Evolutionary conservation across 495 filamentous ascomycete genomes (phyloP).

Genomic region (Oidiodendron maius): DNA sequence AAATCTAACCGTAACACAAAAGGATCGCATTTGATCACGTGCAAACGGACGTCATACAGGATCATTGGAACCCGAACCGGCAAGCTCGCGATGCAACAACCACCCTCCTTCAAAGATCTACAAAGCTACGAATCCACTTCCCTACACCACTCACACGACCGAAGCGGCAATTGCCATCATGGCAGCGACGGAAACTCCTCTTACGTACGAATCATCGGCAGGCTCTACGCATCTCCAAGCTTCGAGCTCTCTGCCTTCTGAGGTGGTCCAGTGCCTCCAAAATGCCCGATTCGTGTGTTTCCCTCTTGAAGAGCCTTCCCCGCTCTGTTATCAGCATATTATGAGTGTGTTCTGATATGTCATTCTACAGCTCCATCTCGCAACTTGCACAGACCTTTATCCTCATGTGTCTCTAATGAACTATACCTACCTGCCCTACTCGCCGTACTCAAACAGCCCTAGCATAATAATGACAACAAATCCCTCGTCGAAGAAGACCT

Average conservation of each 20-base stretch:
- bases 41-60: no score
- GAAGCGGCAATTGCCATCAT: neutral
- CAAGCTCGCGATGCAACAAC: no score
- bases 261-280: conserved; percentile 85
- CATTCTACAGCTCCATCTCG: conserved; percentile 74
- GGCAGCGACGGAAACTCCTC: conserved; percentile 31
- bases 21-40: no score
- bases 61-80: no score
- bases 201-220: conserved; percentile 70
- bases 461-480: conserved; percentile 94
- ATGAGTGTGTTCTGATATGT: neutral
- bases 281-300: conserved; percentile 84
- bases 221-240: conserved; percentile 64
- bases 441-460: conserved; percentile 65
- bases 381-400: conserved; percentile 73
- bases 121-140: no score
- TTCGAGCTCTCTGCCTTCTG: conserved; percentile 54
- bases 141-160: no score
- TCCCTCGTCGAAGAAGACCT: conserved; percentile 79
- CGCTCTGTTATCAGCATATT: conserved; percentile 3
- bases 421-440: conserved; percentile 91
- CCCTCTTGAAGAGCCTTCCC: neutral
- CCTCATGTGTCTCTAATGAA: conserved; percentile 98
- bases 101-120: no score
- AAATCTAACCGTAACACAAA: no score